Evolutionary conservation across 2,329 filamentous ascomycete species (phyloP), one percentile per base, ranked within the genome.

Genomic region (Beauveria sp.): DNA sequence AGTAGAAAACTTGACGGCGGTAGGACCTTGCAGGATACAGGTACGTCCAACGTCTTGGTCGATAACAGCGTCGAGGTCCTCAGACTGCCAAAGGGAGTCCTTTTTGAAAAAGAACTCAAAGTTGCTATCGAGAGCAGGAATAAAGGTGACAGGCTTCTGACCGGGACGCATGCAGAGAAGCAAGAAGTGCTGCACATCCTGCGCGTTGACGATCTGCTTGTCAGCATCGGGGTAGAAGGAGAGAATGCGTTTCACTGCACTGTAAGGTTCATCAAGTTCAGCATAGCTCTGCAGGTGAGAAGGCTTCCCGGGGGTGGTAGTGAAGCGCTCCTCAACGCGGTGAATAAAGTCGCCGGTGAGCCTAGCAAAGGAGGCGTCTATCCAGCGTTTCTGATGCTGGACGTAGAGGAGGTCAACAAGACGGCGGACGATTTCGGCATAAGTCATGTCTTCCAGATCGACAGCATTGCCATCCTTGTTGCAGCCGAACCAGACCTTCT

Each of bases 91-190:
- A 8, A 99, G 84, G 1, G 95, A 99, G 75, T 99, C 95, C 81
- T 99, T 99, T 87, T 99, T 99, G 88, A 99, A 99, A 81, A 91
- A 99, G 78, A 96, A 96, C 73, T 99, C 95, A 67, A 99, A 99
- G 73, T 93, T 96, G 65, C 96, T 92, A 69, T 99, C 95, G 24
- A 99, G 83, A n/a, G 89, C 83, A 5, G 95, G 95, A 34, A 99
- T 93, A 73, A 99, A 99, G 0, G 93, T 95, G 31, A 96, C 90
- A 2, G 95, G 95, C 83, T 99, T 99, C 80, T 99, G 95, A 46
- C 88, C 89, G 53, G 89, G 90, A 43, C 92, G 88, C 77, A 95
- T 88, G 82, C 93, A 98, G 49, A 99, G 87, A 40, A 96, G 82
- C 60, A 99, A 77, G 82, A 99, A 98, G 77, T 98, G 89, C 77